Percentiles rank a stretch among this genome's conserved stretches.
Conservation (phyloP, 2,329 filamentous ascomycete species). For the Fusarium sp. region DNA sequence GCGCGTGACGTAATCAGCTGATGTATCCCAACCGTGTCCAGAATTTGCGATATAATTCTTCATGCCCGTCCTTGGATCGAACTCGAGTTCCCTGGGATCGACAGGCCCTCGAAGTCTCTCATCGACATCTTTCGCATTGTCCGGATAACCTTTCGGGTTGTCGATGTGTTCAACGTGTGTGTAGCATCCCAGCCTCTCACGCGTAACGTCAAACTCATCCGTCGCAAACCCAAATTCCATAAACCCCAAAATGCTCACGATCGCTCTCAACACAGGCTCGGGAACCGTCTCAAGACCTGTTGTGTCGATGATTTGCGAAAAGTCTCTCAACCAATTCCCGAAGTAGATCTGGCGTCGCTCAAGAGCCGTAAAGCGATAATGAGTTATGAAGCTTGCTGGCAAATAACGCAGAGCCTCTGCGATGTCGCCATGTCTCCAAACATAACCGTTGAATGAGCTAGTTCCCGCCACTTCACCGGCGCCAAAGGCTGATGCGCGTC, state of each 20-base stretch:
- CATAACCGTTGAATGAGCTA: constrained; percentile 57
- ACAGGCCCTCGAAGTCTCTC: constrained; percentile 48
- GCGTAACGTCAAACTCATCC: constrained; percentile 82
- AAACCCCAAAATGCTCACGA: constrained; percentile 50
- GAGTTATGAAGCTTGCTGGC: constrained; percentile 54
- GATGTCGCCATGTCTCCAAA: constrained; percentile 58
- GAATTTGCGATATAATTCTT: constrained; percentile 95
- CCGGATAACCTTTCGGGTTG: constrained; percentile 83
- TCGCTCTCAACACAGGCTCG: constrained; percentile 47
- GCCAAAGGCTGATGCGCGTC: constrained; percentile 53
- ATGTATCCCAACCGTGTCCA: constrained; percentile 83
- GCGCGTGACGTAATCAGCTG: constrained; percentile 80
- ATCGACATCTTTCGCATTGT: constrained; percentile 80
- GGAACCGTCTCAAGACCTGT: constrained; percentile 50
- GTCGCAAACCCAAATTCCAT: constrained; percentile 73
- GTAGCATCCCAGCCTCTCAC: constrained; percentile 81
- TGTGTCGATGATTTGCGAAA: constrained; percentile 82
- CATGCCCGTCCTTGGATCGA: constrained; percentile 83
- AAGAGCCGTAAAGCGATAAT: constrained; percentile 55
- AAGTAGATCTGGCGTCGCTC: constrained; percentile 56
- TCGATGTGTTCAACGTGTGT: constrained; percentile 77
- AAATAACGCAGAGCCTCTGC: constrained; percentile 54
- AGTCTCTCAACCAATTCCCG: constrained; percentile 70
- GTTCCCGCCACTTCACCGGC: constrained; percentile 54
- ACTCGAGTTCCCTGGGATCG: constrained; percentile 70